A percentile compares a stretch with the other conserved stretches of the same genome.
Evolutionary conservation across 2,329 filamentous ascomycete species (phyloP).

Genomic region (Pseudocercospora eumusae): DNA sequence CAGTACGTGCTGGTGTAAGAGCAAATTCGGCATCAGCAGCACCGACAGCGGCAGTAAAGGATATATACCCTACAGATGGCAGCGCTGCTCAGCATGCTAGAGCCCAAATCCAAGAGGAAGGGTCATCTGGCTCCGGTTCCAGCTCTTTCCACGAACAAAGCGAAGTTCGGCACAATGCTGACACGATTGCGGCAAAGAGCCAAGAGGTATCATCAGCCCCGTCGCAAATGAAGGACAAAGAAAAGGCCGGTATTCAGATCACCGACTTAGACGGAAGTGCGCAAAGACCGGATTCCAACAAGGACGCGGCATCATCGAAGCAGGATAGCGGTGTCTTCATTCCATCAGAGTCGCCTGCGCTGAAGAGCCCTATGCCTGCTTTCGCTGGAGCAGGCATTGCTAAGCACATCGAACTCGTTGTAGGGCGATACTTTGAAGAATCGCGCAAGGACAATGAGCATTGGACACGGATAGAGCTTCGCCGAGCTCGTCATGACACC

Average conservation of each 20-base stretch:
- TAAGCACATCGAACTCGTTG: constrained; percentile 29
- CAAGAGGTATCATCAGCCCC: background rate
- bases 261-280: background rate
- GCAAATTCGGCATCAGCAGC: background rate
- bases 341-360: background rate
- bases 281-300: background rate
- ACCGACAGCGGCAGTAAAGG: background rate
- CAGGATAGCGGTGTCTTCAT: constrained; percentile 6
- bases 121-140: background rate
- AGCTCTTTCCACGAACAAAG: background rate
- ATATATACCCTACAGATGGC: background rate
- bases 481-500: constrained; percentile 25
- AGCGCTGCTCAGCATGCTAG: background rate
- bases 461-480: constrained; percentile 28
- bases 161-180: background rate
- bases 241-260: background rate
- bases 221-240: background rate
- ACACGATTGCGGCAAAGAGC: background rate
- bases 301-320: background rate
- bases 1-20: background rate
- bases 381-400: constrained; percentile 1
- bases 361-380: constrained; percentile 7
- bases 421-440: constrained; percentile 34
- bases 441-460: constrained; percentile 35
- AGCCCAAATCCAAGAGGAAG: background rate